Evolutionary conservation across 2,329 filamentous ascomycete genomes (phyloP), one percentile per base, ranked within the genome.

Genomic region (Drechslerella dactyloides): DNA sequence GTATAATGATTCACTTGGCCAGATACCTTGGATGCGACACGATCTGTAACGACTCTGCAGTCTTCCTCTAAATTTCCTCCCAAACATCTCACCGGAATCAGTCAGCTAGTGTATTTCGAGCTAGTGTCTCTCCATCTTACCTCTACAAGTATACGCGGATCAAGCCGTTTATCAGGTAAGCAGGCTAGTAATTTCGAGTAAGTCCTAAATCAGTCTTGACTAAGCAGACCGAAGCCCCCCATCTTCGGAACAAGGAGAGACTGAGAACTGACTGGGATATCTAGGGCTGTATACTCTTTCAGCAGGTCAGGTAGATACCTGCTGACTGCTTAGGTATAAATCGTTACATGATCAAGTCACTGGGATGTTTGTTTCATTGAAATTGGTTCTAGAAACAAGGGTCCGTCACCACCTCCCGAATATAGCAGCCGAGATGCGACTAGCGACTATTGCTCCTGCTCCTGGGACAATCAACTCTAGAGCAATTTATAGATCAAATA

Each of bases 11-110:
- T 33, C 27, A 33, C 27, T 33, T 33, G 27, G 27, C 8, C 27
- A 8, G 27, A 33, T 33, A 33, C 27, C n/a, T 33, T 8, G 8
- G 66, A 42, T 70, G 66, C 59, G 50, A 70, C 66, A 60, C 27
- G 10, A 53, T 15, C 59, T 70, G 59, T 48, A 59, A 55, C 66
- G 58, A 57, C 58, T 51, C 57, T 69, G 65, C 65, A 69, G 46
- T 53, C 62, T 40, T 51, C 64, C 44, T 57, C n/a, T 53, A 23
- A 62, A 62, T 62, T 62, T 62, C 53, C 58, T 33, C 17, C 37
- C 19, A 48, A 54, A 13, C 4, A 42, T 42, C n/a, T 42, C 37
- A 33, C 27, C 27, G 8, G 27, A 33, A 8, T 4, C 4, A 23
- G 19, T 17, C 17, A 19, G 44, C 44, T 23, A 15, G n/a, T 23